These are phyloP conservation scores for Xylaria arbuscula DNA, from an alignment of 2,329 filamentous ascomycete species.

Conservation along the genomic window DNA sequence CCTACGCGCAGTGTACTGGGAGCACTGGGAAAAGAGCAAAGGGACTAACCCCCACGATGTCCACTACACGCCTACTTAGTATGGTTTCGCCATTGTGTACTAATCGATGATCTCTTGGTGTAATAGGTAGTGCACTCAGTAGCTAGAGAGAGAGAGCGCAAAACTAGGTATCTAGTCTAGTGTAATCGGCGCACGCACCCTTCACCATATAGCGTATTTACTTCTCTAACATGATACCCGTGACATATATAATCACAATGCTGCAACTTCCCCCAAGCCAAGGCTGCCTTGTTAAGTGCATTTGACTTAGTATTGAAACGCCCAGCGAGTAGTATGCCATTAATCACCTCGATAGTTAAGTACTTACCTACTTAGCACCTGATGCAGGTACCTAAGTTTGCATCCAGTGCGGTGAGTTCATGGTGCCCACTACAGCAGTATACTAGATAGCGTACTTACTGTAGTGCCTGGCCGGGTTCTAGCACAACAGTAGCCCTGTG, in stretches of 20 bases:
- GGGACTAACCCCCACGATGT: conserved; percentile 20
- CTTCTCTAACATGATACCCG: no score
- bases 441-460: no score
- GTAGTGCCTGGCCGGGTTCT: conserved; percentile 6
- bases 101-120: neutral
- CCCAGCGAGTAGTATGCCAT: no score
- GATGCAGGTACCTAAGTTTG: neutral
- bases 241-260: no score
- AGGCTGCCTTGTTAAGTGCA: no score
- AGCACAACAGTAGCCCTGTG: neutral
- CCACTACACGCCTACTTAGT: no score
- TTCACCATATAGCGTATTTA: neutral
- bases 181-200: neutral
- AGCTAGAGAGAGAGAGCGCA: no score
- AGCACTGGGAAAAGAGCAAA: neutral
- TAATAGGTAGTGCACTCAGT: neutral
- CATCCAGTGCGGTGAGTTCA: no score
- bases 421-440: no score
- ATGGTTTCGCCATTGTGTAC: conserved; percentile 17
- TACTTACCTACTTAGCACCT: neutral
- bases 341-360: neutral
- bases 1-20: neutral
- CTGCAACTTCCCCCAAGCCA: no score
- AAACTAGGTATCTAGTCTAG: no score
- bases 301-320: no score